These are phyloP conservation scores for Ascocoryne sarcoides DNA, from an alignment of 2,329 filamentous ascomycete species.

Conservation along the genomic window DNA sequence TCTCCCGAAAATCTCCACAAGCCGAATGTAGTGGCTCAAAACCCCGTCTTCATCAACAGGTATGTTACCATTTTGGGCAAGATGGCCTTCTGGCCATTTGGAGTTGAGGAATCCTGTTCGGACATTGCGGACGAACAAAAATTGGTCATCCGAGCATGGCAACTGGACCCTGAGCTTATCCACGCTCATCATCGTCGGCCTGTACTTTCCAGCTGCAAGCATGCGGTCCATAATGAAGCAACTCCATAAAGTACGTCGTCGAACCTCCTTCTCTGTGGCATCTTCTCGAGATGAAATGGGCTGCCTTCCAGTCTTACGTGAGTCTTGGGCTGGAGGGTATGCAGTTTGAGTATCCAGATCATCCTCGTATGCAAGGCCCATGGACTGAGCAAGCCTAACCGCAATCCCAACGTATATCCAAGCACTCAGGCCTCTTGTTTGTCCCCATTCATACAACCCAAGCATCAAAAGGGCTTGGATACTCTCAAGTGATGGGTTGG, in stretches of 20 bases:
- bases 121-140: slow-evolving; percentile 52
- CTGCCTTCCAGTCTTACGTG: slow-evolving; percentile 10
- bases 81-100: slow-evolving; percentile 35
- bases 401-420: slow-evolving; percentile 60
- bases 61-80: slow-evolving; percentile 33
- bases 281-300: slow-evolving; percentile 24
- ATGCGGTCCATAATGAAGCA: slow-evolving; percentile 66
- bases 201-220: slow-evolving; percentile 54
- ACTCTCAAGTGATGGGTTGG: slow-evolving; percentile 48
- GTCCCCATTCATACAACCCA: slow-evolving; percentile 63
- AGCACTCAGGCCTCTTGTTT: slow-evolving; percentile 50
- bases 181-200: slow-evolving; percentile 49
- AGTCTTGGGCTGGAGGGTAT: slow-evolving; percentile 11
- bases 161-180: slow-evolving; percentile 56
- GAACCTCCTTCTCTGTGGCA: slow-evolving; percentile 53
- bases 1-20: slow-evolving; percentile 53
- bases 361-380: slow-evolving; percentile 52
- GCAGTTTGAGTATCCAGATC: slow-evolving; percentile 23
- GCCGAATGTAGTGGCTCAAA: slow-evolving; percentile 42
- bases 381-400: slow-evolving; percentile 47
- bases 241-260: slow-evolving; percentile 64
- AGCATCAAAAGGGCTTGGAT: slow-evolving; percentile 64
- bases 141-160: slow-evolving; percentile 57
- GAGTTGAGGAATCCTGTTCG: slow-evolving; percentile 39
- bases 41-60: slow-evolving; percentile 21